Percentiles rank a stretch among this genome's conserved stretches.
These are phyloP conservation scores for Acacia confusa DNA, from an alignment of 306 rosid genomes.

Conservation along the genomic window DNA sequence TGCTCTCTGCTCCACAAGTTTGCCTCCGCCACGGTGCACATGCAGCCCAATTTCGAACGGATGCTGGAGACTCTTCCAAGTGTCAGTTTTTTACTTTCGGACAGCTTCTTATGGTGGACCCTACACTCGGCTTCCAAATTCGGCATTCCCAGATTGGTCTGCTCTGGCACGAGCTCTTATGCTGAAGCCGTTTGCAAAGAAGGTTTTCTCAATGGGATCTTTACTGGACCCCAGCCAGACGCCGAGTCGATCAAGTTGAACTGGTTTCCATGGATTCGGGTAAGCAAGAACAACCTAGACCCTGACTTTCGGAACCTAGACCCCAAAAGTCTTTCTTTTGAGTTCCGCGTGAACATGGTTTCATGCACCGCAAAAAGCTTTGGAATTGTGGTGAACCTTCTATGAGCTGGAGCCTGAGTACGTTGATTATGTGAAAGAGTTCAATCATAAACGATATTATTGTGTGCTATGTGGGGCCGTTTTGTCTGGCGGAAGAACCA, in stretches of 20 bases:
- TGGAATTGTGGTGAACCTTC: slow-evolving; percentile 44
- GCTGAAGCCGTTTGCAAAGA: neutral
- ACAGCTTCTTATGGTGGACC: slow-evolving; percentile 60
- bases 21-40: slow-evolving; percentile 30
- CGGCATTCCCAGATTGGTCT: slow-evolving; percentile 32
- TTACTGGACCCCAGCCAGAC: neutral
- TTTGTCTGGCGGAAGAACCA: slow-evolving; percentile 26
- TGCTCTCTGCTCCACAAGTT: slow-evolving; percentile 33
- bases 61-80: slow-evolving; percentile 31
- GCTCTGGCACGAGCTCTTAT: slow-evolving; percentile 36
- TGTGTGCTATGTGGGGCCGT: slow-evolving; percentile 44
- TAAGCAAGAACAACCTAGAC: slow-evolving; percentile 25
- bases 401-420: slow-evolving; percentile 44
- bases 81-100: slow-evolving; percentile 49
- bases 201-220: neutral
- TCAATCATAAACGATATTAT: slow-evolving; percentile 20
- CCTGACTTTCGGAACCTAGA: neutral
- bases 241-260: slow-evolving; percentile 11
- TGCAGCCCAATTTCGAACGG: slow-evolving; percentile 43
- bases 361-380: slow-evolving; percentile 16
- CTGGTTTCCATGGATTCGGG: slow-evolving; percentile 41
- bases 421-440: slow-evolving; percentile 27
- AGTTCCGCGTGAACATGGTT: neutral
- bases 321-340: neutral
- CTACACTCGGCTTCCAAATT: slow-evolving; percentile 43